phyloP scores from a whole-genome alignment of 306 rosid species.

The Castanea mollissima region DNA sequence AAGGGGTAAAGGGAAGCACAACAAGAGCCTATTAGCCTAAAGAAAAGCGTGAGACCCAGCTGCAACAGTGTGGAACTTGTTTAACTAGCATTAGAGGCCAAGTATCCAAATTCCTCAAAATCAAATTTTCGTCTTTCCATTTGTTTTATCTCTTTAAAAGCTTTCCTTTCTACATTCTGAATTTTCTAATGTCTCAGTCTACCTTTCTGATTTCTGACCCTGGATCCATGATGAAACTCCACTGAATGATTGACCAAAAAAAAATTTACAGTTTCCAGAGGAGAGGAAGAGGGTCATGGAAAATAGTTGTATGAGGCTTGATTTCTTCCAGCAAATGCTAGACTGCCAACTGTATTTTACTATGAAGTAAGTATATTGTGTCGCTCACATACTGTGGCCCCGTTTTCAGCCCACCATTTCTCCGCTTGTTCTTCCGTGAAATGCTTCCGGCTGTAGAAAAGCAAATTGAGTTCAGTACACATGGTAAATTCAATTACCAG shows the following conservation, averaged over 20 bases:
- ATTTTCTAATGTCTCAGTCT: constrained; percentile 34
- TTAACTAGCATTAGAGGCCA: not conserved
- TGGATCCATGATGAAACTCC: constrained; percentile 11
- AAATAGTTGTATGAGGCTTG: constrained; percentile 5
- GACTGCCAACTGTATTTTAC: constrained; percentile 31
- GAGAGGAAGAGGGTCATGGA: constrained; percentile 16
- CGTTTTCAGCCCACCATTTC: constrained; percentile 91
- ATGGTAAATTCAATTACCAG: constrained; percentile 12
- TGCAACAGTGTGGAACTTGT: not conserved
- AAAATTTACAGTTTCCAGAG: constrained; percentile 44
- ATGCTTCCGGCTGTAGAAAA: constrained; percentile 74
- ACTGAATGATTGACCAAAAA: constrained; percentile 23
- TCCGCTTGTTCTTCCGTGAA: constrained; percentile 81
- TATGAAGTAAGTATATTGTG: constrained; percentile 46
- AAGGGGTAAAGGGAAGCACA: no score
- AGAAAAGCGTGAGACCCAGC: not conserved
- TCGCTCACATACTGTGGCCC: constrained; percentile 59
- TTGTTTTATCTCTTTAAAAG: not conserved
- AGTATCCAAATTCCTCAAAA: not conserved
- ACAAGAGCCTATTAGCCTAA: not conserved
- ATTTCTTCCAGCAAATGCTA: constrained; percentile 23
- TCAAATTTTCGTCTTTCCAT: not conserved
- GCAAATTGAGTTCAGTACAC: constrained; percentile 24
- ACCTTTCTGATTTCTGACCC: constrained; percentile 28
- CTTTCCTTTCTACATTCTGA: constrained; percentile 8